Conservation (phyloP, 1,284 basidiomycete species). For the Puccinia hordei region DNA sequence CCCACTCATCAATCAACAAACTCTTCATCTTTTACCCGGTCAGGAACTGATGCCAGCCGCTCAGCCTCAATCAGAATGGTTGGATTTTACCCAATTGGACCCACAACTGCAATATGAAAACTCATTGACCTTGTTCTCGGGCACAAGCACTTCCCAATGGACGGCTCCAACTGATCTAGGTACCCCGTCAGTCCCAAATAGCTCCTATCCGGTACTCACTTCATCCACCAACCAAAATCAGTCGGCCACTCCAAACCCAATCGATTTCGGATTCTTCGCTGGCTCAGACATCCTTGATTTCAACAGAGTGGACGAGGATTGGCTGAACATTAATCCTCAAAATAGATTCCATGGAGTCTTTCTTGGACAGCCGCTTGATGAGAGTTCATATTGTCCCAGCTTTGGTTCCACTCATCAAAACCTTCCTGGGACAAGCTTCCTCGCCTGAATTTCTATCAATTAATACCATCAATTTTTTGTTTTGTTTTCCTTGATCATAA, state of each 20-base stretch:
- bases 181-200: not conserved
- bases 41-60: not conserved
- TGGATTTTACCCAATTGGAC: slow-evolving; percentile 33
- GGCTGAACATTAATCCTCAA: slow-evolving; percentile 12
- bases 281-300: not conserved
- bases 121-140: not conserved
- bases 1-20: not conserved
- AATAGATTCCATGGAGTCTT: not conserved
- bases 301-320: not conserved
- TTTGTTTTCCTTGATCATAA: not conserved
- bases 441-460: not conserved
- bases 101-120: slow-evolving; percentile 33
- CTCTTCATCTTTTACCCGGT: not conserved
- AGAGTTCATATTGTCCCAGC: not conserved
- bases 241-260: not conserved
- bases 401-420: not conserved
- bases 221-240: not conserved
- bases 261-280: not conserved
- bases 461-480: not conserved
- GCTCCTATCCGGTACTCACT: not conserved
- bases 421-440: not conserved
- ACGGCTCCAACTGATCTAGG: not conserved
- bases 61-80: slow-evolving; percentile 20
- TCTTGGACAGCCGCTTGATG: not conserved
- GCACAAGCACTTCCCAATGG: not conserved